phyloP scores from a whole-genome alignment of 352 stramenopile genomes.

The Phytopythium aichiense region DNA sequence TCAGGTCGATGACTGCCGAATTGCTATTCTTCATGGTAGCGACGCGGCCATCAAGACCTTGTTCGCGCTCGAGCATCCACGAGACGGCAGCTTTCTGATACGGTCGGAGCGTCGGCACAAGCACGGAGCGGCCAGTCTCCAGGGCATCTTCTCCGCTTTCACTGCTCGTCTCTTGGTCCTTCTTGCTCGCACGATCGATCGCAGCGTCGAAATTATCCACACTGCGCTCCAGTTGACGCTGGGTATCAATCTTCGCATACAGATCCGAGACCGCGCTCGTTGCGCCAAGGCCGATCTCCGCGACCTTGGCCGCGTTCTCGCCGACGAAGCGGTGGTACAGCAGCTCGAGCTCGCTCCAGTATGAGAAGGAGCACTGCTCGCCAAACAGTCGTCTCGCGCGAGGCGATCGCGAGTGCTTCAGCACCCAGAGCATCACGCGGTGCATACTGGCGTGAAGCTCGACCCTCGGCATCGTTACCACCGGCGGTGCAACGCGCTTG shows the following conservation, averaged over 20 bases:
- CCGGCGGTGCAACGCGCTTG: slow-evolving; percentile 3
- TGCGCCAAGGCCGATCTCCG: slow-evolving; percentile 9
- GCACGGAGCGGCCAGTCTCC: slow-evolving; percentile 1
- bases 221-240: slow-evolving; percentile 28
- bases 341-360: slow-evolving; percentile 49
- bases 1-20: neutral
- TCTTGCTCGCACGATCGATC: neutral
- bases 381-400: neutral
- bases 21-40: neutral
- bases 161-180: slow-evolving; percentile 1
- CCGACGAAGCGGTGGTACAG: slow-evolving; percentile 32
- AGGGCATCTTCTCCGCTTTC: neutral
- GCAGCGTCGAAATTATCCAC: slow-evolving; percentile 18
- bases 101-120: slow-evolving; percentile 88
- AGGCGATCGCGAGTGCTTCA: slow-evolving; percentile 19
- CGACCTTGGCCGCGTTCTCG: slow-evolving; percentile 2
- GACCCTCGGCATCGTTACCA: slow-evolving; percentile 9
- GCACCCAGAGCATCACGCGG: slow-evolving; percentile 55
- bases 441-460: slow-evolving; percentile 26
- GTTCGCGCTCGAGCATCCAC: slow-evolving; percentile 93
- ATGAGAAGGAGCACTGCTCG: slow-evolving; percentile 35
- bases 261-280: slow-evolving; percentile 56
- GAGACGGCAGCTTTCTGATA: slow-evolving; percentile 97
- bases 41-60: slow-evolving; percentile 16
- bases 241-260: slow-evolving; percentile 44